Evolutionary conservation across 495 filamentous ascomycete species (phyloP).

Genomic region (Thozetella sp.): DNA sequence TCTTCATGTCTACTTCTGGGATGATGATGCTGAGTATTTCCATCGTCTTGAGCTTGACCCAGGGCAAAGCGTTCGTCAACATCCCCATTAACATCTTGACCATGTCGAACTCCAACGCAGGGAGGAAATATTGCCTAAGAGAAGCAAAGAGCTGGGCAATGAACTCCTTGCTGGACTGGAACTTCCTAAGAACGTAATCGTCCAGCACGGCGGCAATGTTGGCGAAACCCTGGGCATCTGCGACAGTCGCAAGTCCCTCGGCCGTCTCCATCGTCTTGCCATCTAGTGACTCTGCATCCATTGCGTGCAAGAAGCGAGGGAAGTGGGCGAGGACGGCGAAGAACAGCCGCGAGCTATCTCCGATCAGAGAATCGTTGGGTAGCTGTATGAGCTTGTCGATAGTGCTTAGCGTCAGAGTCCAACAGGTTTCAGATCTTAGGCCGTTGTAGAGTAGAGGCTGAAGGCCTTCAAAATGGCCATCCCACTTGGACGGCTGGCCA

Average conservation of each 20-base stretch:
- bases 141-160: slow-evolving; percentile 73
- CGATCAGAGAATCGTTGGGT: slow-evolving; percentile 80
- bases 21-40: slow-evolving; percentile 83
- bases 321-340: slow-evolving; percentile 88
- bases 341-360: slow-evolving; percentile 76
- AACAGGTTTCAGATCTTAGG: slow-evolving; percentile 79
- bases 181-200: slow-evolving; percentile 68
- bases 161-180: slow-evolving; percentile 76
- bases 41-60: slow-evolving; percentile 92
- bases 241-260: slow-evolving; percentile 67
- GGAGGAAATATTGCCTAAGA: slow-evolving; percentile 78
- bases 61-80: slow-evolving; percentile 81
- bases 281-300: slow-evolving; percentile 65
- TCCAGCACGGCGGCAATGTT: slow-evolving; percentile 63
- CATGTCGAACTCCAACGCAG: slow-evolving; percentile 79
- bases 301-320: slow-evolving; percentile 80
- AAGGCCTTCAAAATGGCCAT: slow-evolving; percentile 85
- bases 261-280: slow-evolving; percentile 61
- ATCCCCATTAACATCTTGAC: slow-evolving; percentile 90
- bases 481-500: slow-evolving; percentile 83
- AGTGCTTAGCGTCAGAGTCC: slow-evolving; percentile 74
- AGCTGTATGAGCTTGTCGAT: slow-evolving; percentile 78
- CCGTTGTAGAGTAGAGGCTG: slow-evolving; percentile 89
- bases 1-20: slow-evolving; percentile 91
- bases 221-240: slow-evolving; percentile 65